Base-by-base conservation (phyloP, 148 eudicot genomes). In the Rhododendron vialii region DNA sequence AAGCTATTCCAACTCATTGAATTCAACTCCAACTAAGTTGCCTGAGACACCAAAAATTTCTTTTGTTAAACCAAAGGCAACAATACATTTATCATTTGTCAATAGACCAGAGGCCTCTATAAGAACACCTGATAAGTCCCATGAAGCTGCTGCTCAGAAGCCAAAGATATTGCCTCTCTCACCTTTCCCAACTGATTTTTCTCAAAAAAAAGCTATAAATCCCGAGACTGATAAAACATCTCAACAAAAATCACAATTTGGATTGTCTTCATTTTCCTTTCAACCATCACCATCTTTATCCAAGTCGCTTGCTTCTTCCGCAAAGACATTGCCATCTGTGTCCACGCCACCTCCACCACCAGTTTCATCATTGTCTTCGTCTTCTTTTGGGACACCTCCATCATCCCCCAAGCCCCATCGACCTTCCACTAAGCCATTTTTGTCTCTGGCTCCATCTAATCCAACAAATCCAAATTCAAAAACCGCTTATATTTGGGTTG, bases 371-470 rank as follows among this genome's bases (percentile, higher is more conserved):
- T 3, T 11, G 13, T 15, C 69, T 18, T 36, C 80, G 1, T 38
- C 80, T 41, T 77, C 80, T 77, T 77, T 6, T 41, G 80, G 80
- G 80, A 35, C 83, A 38, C 50, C 84, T 59, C 69, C 36, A 2
- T 61, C 84, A 36, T 11, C 74, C 48, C 65, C 69, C 7, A 76
- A 76, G 24, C 26, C 85, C 41, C 45, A 1, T 61, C 59, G 6
- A 79, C 76, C 65, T 41, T 78, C 78, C 43, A 41, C 28, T 14
- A 85, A 85, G 78, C 83, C 83, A 20, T 45, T 77, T 28, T 13
- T 59, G 63, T 63, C 33, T 65, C 22, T 65, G 38, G 75, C 59
- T 79, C 83, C 87, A 65, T 65, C 87, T 78, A 18, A 47, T 41
- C 20, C 30, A 26, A 45, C 8, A 2, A 63, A 79, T 79, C 47